Percentiles rank a stretch among this genome's conserved stretches.
Evolutionary conservation across 2,329 filamentous ascomycete genomes (phyloP).

Genomic region (Stagonosporopsis tanaceti): DNA sequence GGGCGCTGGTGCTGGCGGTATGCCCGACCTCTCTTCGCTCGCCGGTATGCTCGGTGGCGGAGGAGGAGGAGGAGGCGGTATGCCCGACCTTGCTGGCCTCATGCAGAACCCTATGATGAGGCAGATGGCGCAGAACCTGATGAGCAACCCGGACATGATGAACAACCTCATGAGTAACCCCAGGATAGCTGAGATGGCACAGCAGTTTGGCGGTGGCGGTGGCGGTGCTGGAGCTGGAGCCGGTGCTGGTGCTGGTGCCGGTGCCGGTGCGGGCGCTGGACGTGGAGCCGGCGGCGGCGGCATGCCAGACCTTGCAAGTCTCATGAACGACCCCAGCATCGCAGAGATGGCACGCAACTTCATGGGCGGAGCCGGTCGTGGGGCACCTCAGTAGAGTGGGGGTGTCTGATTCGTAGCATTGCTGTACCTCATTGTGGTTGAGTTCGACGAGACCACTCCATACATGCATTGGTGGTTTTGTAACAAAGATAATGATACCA

Average conservation of each 20-base stretch:
- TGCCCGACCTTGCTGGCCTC: slow-evolving; percentile 78
- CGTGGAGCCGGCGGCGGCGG: slow-evolving; percentile 72
- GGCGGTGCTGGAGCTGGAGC: slow-evolving; percentile 66
- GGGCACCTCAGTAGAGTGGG: slow-evolving; percentile 28
- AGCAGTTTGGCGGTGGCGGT: slow-evolving; percentile 68
- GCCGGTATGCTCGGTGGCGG: slow-evolving; percentile 62
- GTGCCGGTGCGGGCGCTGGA: slow-evolving; percentile 51
- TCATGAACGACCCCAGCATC: slow-evolving; percentile 94
- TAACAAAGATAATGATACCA: slow-evolving; percentile 39
- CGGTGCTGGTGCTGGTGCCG: slow-evolving; percentile 43
- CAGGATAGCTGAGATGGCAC: slow-evolving; percentile 84
- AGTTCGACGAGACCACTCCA: neutral
- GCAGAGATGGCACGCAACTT: slow-evolving; percentile 82
- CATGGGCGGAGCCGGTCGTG: slow-evolving; percentile 62
- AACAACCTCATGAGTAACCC: slow-evolving; percentile 95
- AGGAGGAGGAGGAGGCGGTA: slow-evolving; percentile 75
- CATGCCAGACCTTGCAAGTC: slow-evolving; percentile 82
- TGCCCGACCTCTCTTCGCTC: slow-evolving; percentile 85
- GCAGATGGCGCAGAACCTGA: slow-evolving; percentile 94
- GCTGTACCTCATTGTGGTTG: neutral
- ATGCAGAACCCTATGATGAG: slow-evolving; percentile 92
- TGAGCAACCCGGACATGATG: slow-evolving; percentile 96
- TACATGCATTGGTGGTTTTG: slow-evolving; percentile 7
- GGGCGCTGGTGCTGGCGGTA: slow-evolving; percentile 70
- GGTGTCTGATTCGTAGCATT: neutral